Evolutionary conservation across 78 protist genomes (phyloP), one percentile per base, ranked within the genome.

Genomic region (Guillardia theta): DNA sequence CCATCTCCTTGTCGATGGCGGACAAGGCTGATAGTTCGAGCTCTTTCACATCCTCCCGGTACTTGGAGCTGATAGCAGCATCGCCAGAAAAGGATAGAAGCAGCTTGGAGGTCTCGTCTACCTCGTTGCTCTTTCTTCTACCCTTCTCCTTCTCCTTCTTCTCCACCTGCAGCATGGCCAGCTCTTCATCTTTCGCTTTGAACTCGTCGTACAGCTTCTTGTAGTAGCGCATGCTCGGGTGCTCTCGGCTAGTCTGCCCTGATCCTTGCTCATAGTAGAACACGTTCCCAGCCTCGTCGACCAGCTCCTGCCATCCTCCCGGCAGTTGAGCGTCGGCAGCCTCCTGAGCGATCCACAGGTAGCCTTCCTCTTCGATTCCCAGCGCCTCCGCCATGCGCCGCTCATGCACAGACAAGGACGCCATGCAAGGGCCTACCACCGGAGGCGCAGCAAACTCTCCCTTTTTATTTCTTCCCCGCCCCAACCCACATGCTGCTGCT

Each of bases 261-360:
- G 45, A 22, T 24, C 36, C 83, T 70, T 70, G 83, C 46, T 70
- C 83, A 70, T 36, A 70, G 22, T 70, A 70, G 22, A 70, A 70
- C 46, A 36, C 46, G 12, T 70, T 70, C 45, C 83, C 83, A 36
- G n/a, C 83, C 1, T 70, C 83, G 83, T 70, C 83, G 41, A 70
- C n/a, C 15, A 70, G 36, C 12, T 36, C 36, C 22, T 70, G 36
- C 83, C 83, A 70, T 3, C 83, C 83, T 15, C 41, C 45, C 0
- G 83, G 83, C 5, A 70, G 41, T 4, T 70, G 46, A 1, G 83
- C 83, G 36, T 70, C 0, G 83, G 0, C 0, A 36, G 22, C 83
- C 83, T 70, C 83, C 83, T 70, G n/a, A 43, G 83, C 83, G 22
- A 70, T 70, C 83, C 83, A 70, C 83, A 70, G 83, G 83, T 70